These are phyloP conservation scores for Cordyceps militaris DNA, from an alignment of 2,329 filamentous ascomycete genomes.

Conservation along the genomic window DNA sequence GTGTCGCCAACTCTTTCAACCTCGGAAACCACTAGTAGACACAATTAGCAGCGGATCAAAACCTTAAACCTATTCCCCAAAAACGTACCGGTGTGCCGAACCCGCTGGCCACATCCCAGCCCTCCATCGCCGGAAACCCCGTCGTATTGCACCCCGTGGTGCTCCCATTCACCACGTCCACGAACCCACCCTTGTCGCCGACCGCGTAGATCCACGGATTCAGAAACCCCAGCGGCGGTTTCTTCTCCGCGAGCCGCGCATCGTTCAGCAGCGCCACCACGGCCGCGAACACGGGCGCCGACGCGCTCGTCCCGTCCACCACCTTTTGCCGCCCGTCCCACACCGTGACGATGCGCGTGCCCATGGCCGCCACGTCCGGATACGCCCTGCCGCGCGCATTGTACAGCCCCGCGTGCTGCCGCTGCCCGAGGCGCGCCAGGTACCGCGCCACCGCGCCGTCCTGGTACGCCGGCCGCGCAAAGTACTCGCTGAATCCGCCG, in stretches of 20 bases:
- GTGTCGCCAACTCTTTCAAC: neutral
- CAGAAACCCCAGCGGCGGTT: slow-evolving; percentile 38
- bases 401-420: neutral
- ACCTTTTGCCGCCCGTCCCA: slow-evolving; percentile 26
- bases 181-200: slow-evolving; percentile 11
- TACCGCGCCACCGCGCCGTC: slow-evolving; percentile 39
- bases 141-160: slow-evolving; percentile 4
- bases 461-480: slow-evolving; percentile 31
- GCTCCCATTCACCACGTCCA: slow-evolving; percentile 1
- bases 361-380: slow-evolving; percentile 46
- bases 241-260: slow-evolving; percentile 38
- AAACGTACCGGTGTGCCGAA: slow-evolving; percentile 8
- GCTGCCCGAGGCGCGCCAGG: slow-evolving; percentile 10
- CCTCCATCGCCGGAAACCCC: neutral
- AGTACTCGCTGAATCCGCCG: slow-evolving; percentile 36
- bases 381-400: slow-evolving; percentile 26
- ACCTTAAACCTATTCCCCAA: fast-evolving
- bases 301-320: slow-evolving; percentile 32
- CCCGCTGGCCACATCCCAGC: slow-evolving; percentile 8
- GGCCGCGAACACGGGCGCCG: slow-evolving; percentile 46
- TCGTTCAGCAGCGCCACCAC: slow-evolving; percentile 52
- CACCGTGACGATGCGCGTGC: slow-evolving; percentile 29
- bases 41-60: neutral
- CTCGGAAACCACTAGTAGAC: slow-evolving; percentile 1
- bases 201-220: slow-evolving; percentile 40